Conservation (phyloP, 208 protist species). For the Vickermania spadyakhi region DNA sequence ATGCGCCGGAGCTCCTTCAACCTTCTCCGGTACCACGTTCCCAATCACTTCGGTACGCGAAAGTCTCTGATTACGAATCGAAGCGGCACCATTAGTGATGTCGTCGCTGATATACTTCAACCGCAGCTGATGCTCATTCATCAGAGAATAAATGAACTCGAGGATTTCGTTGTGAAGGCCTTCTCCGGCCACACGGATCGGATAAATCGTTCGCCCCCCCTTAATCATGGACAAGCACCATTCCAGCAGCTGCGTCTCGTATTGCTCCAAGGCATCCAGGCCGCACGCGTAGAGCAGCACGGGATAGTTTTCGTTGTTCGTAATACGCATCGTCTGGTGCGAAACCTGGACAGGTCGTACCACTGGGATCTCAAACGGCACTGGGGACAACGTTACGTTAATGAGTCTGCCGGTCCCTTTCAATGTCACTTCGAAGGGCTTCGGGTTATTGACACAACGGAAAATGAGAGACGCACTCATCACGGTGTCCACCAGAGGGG, state of each 20-base stretch:
- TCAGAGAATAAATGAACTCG: conserved; percentile 39
- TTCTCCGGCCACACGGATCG: conserved; percentile 45
- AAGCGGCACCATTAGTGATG: not conserved
- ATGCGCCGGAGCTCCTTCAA: not conserved
- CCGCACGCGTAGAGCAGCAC: conserved; percentile 88
- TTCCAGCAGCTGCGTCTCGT: conserved; percentile 63
- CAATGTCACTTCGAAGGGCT: conserved; percentile 36
- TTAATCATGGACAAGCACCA: conserved; percentile 15
- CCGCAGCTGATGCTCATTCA: conserved; percentile 18
- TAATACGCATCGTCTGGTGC: conserved; percentile 54
- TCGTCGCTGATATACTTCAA: conserved; percentile 9
- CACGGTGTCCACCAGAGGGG: conserved; percentile 13
- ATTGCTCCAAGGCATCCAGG: conserved; percentile 55
- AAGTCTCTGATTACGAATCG: not conserved
- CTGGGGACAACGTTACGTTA: conserved; percentile 32
- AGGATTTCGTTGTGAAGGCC: conserved; percentile 56
- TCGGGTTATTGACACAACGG: conserved; percentile 49
- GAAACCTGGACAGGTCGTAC: conserved; percentile 62
- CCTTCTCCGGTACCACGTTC: conserved; percentile 2
- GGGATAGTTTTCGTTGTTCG: conserved; percentile 70
- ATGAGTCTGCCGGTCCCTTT: conserved; percentile 21
- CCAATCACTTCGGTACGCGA: not conserved
- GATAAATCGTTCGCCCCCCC: conserved; percentile 50
- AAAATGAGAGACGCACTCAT: conserved; percentile 32
- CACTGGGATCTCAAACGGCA: conserved; percentile 49